Evolutionary conservation across 768 basidiomycete species (phyloP).

Genomic region (Lentinula edodes): DNA sequence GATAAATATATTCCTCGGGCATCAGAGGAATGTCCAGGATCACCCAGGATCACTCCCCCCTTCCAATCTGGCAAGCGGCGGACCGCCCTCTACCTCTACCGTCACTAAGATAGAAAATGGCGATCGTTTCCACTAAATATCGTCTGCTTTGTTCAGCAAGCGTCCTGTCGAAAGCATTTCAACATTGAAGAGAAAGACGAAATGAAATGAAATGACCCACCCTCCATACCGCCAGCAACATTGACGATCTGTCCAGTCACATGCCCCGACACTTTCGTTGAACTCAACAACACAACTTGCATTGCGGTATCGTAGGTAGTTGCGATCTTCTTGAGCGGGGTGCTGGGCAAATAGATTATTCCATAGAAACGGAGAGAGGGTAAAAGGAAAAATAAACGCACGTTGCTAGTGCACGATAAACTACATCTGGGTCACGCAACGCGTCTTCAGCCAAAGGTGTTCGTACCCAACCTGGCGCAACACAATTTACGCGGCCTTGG

Average conservation of each 20-base stretch:
- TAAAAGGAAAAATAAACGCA: conserved; percentile 24
- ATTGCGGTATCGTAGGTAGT: conserved; percentile 57
- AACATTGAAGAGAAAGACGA: no score
- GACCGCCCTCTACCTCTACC: no score
- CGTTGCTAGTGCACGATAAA: conserved; percentile 65
- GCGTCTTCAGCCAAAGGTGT: conserved; percentile 60
- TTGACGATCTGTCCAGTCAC: conserved; percentile 66
- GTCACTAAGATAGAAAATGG: no score
- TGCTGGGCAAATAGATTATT: conserved; percentile 31
- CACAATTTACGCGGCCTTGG: conserved; percentile 60
- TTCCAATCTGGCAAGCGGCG: no score
- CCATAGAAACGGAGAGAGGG: not conserved
- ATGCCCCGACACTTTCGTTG: conserved; percentile 59
- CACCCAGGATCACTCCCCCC: no score
- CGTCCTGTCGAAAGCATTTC: conserved; percentile 11
- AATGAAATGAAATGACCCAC: conserved; percentile 20
- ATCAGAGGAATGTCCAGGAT: no score
- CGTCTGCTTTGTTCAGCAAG: conserved; percentile 36
- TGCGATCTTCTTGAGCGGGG: conserved; percentile 66
- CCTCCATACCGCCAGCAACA: conserved; percentile 80
- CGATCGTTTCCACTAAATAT: conserved; percentile 10
- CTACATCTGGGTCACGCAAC: conserved; percentile 46
- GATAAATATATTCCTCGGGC: no score
- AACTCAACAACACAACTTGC: conserved; percentile 59
- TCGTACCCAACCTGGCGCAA: conserved; percentile 65